Percentiles rank a stretch among this genome's conserved stretches.
These are phyloP conservation scores for Arthonia radiata DNA, from an alignment of 495 filamentous ascomycete species.

Conservation along the genomic window DNA sequence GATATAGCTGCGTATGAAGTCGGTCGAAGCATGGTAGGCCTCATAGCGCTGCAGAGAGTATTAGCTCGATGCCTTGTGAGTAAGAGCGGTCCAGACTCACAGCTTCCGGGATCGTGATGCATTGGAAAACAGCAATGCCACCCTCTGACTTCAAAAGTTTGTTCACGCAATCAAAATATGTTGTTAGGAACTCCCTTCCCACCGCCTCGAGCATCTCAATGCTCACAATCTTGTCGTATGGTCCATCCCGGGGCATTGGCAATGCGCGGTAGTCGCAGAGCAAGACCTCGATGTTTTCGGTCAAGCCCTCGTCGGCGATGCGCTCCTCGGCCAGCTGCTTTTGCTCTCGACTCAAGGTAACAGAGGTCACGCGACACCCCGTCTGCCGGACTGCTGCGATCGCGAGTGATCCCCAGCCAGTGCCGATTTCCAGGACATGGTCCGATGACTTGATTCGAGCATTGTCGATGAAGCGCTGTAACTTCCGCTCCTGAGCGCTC, in stretches of 20 bases:
- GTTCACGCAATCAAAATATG: conserved; percentile 34
- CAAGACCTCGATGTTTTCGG: conserved; percentile 27
- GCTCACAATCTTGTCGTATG: conserved; percentile 42
- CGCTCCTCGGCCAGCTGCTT: conserved; percentile 32
- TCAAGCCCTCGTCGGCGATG: conserved; percentile 26
- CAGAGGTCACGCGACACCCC: conserved; percentile 34
- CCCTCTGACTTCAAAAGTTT: conserved; percentile 32
- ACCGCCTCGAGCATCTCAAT: conserved; percentile 62
- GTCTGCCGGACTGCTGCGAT: conserved; percentile 33
- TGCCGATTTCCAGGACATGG: conserved; percentile 44
- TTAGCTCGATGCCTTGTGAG: neutral
- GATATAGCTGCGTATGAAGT: conserved; percentile 50
- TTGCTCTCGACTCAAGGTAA: conserved; percentile 37
- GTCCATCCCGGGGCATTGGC: conserved; percentile 19
- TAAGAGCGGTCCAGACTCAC: conserved; percentile 8
- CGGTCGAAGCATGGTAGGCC: conserved; percentile 18
- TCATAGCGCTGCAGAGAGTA: conserved; percentile 9
- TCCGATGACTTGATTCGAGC: conserved; percentile 33
- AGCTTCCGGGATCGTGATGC: conserved; percentile 49
- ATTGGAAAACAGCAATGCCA: conserved; percentile 46
- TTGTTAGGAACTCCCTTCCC: conserved; percentile 33
- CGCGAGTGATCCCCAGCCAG: conserved; percentile 43
- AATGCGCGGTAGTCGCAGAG: conserved; percentile 36
- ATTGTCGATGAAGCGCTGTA: conserved; percentile 32
- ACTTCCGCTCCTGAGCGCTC: conserved; percentile 39